Base-by-base conservation (phyloP, 208 protist species). In the Crithidia sp. region DNA sequence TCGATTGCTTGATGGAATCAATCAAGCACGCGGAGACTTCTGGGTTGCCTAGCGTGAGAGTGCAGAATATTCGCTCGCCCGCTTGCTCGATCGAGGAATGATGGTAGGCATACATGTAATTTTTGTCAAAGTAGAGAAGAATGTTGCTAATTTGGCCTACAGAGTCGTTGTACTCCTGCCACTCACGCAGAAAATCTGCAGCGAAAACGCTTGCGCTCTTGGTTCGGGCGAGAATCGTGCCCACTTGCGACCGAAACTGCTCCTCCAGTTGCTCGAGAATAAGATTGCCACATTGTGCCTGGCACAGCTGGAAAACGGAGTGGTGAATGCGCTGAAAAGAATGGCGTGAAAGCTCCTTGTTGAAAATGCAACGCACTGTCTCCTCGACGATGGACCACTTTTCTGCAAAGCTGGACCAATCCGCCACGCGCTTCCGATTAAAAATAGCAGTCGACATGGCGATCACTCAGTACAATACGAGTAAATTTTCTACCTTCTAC, bases 261-360 rank as follows among this genome's bases (percentile, higher is more conserved):
- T 84, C 72, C 39, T 84, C 71, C 12, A 95, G 14, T 2, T 71
- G 61, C 17, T 87, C 74, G 49, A 91, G 63, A 36, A 95, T 65
- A 45, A 68, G 16, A 12, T 54, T 67, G 28, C 87, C 84, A 28
- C 70, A 68, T 57, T 88, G 79, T 17, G 71, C 55, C 39, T 91
- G 84, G n/a, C 86, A 93, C 6, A 95, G 49, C 39, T 84, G 77
- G 78, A 92, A 93, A 56, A 92, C 83, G 36, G 85, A 79, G 44
- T 95, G 88, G 72, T 95, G 86, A 65, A 91, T 83, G 52, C 70
- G 71, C 75, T 95, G 91, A 75, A 93, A 93, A 14, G 91, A 95
- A 67, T 90, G 83, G 9, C 57, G 61, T 0, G 79, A 89, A 0
- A 76, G 64, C 49, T 65, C 73, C 37, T 89, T 86, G 14, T 67